These are phyloP conservation scores for Escovopsis weberi DNA, from an alignment of 2,329 filamentous ascomycete genomes.

Conservation along the genomic window DNA sequence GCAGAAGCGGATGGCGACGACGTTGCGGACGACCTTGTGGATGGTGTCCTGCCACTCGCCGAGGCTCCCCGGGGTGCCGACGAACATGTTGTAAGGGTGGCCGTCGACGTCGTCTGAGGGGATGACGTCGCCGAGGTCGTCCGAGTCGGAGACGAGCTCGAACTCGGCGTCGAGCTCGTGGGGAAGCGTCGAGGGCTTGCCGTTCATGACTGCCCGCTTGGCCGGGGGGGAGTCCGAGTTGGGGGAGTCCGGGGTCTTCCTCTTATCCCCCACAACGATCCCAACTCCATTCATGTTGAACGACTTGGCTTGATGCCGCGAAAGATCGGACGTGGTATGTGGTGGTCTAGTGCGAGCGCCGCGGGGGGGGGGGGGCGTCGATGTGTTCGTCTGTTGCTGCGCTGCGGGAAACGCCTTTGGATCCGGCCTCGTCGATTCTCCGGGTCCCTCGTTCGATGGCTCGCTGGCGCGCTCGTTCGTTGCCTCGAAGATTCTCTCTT, in stretches of 20 bases:
- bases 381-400: too few species aligned
- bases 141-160: constrained; percentile 22
- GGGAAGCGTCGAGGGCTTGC: constrained; percentile 21
- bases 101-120: constrained; percentile 25
- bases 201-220: constrained; percentile 25
- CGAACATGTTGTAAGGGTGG: constrained; percentile 19
- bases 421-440: too few species aligned
- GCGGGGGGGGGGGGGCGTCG: too few species aligned
- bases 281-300: constrained; percentile 30
- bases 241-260: constrained; percentile 33
- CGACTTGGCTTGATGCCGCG: too few species aligned
- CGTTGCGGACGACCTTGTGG: constrained; percentile 83
- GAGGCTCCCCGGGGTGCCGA: constrained; percentile 24
- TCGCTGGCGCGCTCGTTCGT: too few species aligned
- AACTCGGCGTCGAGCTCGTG: constrained; percentile 28
- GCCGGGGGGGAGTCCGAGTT: constrained; percentile 19
- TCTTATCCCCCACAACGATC: constrained; percentile 33
- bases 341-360: too few species aligned
- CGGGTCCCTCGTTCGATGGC: too few species aligned
- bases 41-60: constrained; percentile 90
- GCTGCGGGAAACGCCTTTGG: too few species aligned
- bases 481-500: too few species aligned
- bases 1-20: constrained; percentile 98
- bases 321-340: too few species aligned
- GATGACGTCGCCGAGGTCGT: constrained; percentile 24